phyloP scores from a whole-genome alignment of 805 yeast genomes.

The Middelhovenomyces tepae region DNA sequence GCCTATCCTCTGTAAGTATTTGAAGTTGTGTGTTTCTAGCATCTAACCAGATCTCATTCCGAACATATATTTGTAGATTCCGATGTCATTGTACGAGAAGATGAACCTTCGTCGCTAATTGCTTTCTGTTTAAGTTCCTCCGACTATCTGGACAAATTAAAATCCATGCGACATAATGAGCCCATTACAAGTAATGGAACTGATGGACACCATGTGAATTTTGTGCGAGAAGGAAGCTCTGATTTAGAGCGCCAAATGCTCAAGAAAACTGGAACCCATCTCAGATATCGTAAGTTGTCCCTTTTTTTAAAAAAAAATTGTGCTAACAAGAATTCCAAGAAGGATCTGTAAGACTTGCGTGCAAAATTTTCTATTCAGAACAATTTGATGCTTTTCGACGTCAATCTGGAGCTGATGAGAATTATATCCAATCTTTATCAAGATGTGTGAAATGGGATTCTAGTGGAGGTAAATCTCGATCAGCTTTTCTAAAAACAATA shows the following conservation, averaged over 20 bases:
- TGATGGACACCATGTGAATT: conserved; percentile 5
- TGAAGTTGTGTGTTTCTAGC: too few species aligned
- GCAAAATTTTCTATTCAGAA: conserved; percentile 91
- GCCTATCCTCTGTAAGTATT: conserved; percentile 79
- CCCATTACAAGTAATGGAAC: conserved; percentile 5
- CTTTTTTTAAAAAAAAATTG: too few species aligned
- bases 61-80: conserved; percentile 94
- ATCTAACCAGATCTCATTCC: too few species aligned
- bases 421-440: conserved; percentile 80
- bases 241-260: conserved; percentile 60
- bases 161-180: conserved; percentile 26
- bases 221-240: conserved; percentile 13
- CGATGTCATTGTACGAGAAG: conserved; percentile 88
- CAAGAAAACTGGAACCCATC: conserved; percentile 78
- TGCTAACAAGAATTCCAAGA: conserved; percentile 87
- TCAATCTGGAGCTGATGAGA: conserved; percentile 67
- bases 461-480: conserved; percentile 94
- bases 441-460: conserved; percentile 95
- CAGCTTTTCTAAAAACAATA: conserved; percentile 82
- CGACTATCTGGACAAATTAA: conserved; percentile 66
- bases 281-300: too few species aligned
- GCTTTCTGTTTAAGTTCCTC: conserved; percentile 84
- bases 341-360: conserved; percentile 71
- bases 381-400: conserved; percentile 91
- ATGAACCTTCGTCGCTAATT: conserved; percentile 90